A percentile compares a stretch with the other conserved stretches of the same genome.
phyloP scores from a whole-genome alignment of 1,284 basidiomycete genomes.

The Porogramme epimiltina region DNA sequence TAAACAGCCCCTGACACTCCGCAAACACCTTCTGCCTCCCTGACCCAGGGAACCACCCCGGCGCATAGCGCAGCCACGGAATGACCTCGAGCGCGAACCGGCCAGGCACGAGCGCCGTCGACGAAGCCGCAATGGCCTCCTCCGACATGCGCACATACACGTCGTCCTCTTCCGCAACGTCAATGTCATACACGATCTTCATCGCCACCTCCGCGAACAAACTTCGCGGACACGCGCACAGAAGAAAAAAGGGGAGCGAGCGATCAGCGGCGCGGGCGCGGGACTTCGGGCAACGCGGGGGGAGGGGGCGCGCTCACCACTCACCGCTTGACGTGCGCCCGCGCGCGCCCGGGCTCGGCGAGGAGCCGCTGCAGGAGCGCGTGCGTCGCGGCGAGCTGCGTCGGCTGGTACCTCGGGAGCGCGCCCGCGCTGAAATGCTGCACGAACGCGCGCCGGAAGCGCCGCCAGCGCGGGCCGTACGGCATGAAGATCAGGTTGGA shows the following conservation, averaged over 20 bases:
- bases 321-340: background rate
- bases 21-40: constrained; percentile 7
- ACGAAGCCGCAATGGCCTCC: background rate
- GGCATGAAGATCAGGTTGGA: background rate
- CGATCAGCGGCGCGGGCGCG: too few species aligned
- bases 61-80: constrained; percentile 13
- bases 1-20: background rate
- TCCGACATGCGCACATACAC: background rate
- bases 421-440: constrained; percentile 5
- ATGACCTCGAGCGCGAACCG: constrained; percentile 13
- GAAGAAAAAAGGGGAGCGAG: too few species aligned
- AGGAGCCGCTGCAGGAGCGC: constrained; percentile 3
- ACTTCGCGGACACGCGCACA: background rate
- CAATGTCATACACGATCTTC: constrained; percentile 16
- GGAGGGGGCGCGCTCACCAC: background rate
- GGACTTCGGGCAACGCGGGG: too few species aligned
- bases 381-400: constrained; percentile 1
- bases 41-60: constrained; percentile 19
- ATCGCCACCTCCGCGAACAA: constrained; percentile 5
- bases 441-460: background rate
- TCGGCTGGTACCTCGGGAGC: background rate
- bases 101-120: constrained; percentile 1
- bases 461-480: constrained; percentile 1
- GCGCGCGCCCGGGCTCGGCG: background rate
- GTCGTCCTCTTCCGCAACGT: constrained; percentile 7